Evolutionary conservation across 2,329 filamentous ascomycete genomes (phyloP), one percentile per base, ranked within the genome.

Genomic region (Parasarocladium wereldwijsianum): DNA sequence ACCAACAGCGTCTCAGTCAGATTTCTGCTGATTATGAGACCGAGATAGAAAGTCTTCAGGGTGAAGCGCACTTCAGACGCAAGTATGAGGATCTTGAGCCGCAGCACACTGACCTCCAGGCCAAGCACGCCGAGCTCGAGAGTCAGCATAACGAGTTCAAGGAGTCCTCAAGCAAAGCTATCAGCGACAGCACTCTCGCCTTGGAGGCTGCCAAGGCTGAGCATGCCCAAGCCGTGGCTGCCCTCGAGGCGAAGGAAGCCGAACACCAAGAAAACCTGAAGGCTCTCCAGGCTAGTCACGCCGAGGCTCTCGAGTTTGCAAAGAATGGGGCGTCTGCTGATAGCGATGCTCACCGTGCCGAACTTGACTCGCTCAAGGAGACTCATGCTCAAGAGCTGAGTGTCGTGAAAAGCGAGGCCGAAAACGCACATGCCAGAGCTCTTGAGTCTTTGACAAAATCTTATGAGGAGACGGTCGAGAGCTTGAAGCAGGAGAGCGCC

Each of bases 11-110:
- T 43, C 57, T 77, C 39, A 58, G 66, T 46, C 62, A 61, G 36
- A 49, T 76, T 32, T 70, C 69, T 2, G 56, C 66, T 37, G 70
- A 76, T 39, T 74, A 73, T 38, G 66, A 76, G 44, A 59, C 63
- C n/a, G 70, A 76, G 46, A 75, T 77, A 32, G 70, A 76, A 42
- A 65, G 64, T 34, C 61, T 76, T 11, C 63, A 65, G 33, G 70
- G 69, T 14, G 70, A 76, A 37, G 70, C 71, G 10, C 67, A 67
- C 45, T 72, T 73, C 51, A 74, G 72, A 53, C 64, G 66, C 38
- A 70, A 74, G 48, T 76, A 68, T 36, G 62, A 72, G 34, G 66
- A 70, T 21, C 58, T 77, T 5, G 68, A 75, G 43, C 48, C 47
- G 5, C 62, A 73, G 46, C 64, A 76, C 46, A 57, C 55, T 8